A percentile compares a stretch with the other conserved stretches of the same genome.
Evolutionary conservation across 1,284 basidiomycete species (phyloP).

Genomic region (Xanthoconium separans): DNA sequence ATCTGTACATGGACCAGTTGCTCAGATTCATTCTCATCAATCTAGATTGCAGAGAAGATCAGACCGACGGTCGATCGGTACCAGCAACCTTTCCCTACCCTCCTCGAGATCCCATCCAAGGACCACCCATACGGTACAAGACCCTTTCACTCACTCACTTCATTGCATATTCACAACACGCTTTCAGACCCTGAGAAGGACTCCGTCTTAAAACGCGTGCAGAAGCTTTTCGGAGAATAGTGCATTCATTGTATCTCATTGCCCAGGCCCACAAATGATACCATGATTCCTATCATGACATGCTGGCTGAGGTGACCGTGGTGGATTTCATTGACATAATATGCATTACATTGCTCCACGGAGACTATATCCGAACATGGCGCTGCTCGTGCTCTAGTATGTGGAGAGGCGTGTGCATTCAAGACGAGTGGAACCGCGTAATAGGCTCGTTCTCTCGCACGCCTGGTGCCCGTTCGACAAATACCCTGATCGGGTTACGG

Average conservation of each 20-base stretch:
- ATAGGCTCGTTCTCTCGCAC: slow-evolving; percentile 71
- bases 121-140: slow-evolving; percentile 85
- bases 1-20: neutral
- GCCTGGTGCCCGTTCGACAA: slow-evolving; percentile 63
- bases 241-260: slow-evolving; percentile 15
- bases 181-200: slow-evolving; percentile 87
- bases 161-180: slow-evolving; percentile 14
- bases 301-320: slow-evolving; percentile 6
- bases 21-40: slow-evolving; percentile 16
- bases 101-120: slow-evolving; percentile 97
- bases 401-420: slow-evolving; percentile 15
- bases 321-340: slow-evolving; percentile 23
- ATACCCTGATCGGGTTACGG: slow-evolving; percentile 63
- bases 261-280: slow-evolving; percentile 3
- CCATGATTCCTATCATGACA: slow-evolving; percentile 7
- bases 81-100: slow-evolving; percentile 92
- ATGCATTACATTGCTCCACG: slow-evolving; percentile 24
- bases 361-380: slow-evolving; percentile 14
- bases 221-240: slow-evolving; percentile 92
- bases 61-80: slow-evolving; percentile 94
- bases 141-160: neutral
- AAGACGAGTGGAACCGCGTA: slow-evolving; percentile 59
- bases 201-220: slow-evolving; percentile 94
- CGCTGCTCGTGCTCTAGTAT: slow-evolving; percentile 6
- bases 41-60: slow-evolving; percentile 94